Base-by-base conservation (phyloP, 495 filamentous ascomycete species). In the Acidomyces sp. region DNA sequence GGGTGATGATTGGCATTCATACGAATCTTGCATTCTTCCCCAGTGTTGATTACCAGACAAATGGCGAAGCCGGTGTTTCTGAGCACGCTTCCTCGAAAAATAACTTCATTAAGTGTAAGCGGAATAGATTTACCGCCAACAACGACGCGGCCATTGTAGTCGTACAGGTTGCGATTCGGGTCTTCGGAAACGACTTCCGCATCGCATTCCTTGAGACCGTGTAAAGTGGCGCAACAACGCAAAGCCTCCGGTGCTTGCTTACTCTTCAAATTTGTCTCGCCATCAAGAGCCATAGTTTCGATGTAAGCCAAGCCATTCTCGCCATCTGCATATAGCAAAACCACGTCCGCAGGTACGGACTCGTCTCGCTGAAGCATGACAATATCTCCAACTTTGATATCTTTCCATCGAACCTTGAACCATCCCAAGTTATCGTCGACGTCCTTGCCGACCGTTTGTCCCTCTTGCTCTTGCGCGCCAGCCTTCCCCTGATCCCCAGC, bases 1-100 rank as follows among this genome's bases (percentile, higher is more conserved):
- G 81, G 85, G 45, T 87, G 85, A 56, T 93, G 92, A 61, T 90
- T 90, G 26, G 87, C 84, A 52, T 97, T 97, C 87, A 95, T 93
- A 19, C 90, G 78, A 49, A 97, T 95, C 59, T 95, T 94, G 69
- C 85, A 95, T 60, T 95, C 90, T 59, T 95, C 88, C 35, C 90
- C 90, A 13, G 80, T 88, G 62, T 94, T 93, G 41, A 94, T 78
- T 30, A 95, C 85, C 57, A 97, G 68, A 0, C 85, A 87, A 29
- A 85, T 61, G 7, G 77, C 76, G 30, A 71, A 63, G 9, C 71
- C 64, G 0, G 90, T 95, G 52, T 97, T 97, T 29, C 90, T 72
- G 35, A 97, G 59, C 6, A 84, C 77, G 46, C 85, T 93, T 20
- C 90, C 90, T 41, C 90, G 76, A 55, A 88, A 90, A 2, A 94